Base-by-base conservation (phyloP, 2,329 filamentous ascomycete genomes). In the Cercospora zeae-maydis region DNA sequence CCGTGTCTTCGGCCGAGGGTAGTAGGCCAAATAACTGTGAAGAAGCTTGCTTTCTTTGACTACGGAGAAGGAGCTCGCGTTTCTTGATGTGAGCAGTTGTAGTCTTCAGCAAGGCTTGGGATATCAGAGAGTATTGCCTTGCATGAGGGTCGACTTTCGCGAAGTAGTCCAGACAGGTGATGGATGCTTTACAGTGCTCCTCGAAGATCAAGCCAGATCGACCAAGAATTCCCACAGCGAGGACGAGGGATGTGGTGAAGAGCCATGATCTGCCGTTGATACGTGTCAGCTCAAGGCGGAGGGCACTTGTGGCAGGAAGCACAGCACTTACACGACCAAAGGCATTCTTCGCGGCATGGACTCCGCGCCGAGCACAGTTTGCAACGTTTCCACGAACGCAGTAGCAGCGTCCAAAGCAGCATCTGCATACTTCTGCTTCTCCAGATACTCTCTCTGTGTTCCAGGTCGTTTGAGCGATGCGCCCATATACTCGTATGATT, bases 401-500 rank as follows among this genome's bases (percentile, higher is more conserved):
- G 63, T 63, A 11, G 71, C 71, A 4, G 71, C 69, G 62, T 73
- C 71, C 10, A 73, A 65, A 21, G 70, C 70, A 0, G 71, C 71
- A 58, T 72, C 70, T 4, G 71, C 71, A 21, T 71, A 70, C 33
- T 70, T 72, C 11, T 62, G 64, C 42, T 72, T 72, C 54, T 67
- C 69, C 6, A 64, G 51, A 31, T 70, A 64, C 19, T 69, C 66
- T 4, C 57, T 52, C 9, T 64, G 64, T 6, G 61, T 63, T 4
- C 56, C 64, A 11, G 62, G 64, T 1, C 52, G 57, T 37, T 64
- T 65, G 3, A 67, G 39, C 8, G 66, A 62, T 14, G 71, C 72
- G 30, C 71, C 74, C 33, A 75, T 57, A 10, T 73, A 74, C 42
- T 75, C 74, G 56, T 76, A 81, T 1, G 83, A 75, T 55, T 82